Evolutionary conservation across 306 rosid genomes (phyloP).

Genomic region (Morella rubra): DNA sequence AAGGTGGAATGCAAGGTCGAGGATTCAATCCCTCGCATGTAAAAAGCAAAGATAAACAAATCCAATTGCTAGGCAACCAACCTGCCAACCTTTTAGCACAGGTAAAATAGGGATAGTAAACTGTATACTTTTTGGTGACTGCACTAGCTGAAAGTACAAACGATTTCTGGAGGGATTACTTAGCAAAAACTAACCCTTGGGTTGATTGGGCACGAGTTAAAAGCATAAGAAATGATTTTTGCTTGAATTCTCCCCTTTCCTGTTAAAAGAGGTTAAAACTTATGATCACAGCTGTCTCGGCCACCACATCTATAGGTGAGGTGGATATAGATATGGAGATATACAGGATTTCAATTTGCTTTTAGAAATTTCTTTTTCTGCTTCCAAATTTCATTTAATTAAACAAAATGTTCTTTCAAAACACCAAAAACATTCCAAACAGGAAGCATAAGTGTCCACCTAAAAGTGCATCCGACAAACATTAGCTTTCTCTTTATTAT

Average conservation of each 20-base stretch:
- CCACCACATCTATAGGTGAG: not conserved
- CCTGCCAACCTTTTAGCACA: not conserved
- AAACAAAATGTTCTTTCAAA: not conserved
- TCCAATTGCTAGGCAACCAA: constrained; percentile 4
- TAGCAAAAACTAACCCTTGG: not conserved
- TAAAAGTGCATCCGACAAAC: not conserved
- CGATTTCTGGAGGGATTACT: not conserved
- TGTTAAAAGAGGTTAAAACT: not conserved
- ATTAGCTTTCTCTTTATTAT: not conserved
- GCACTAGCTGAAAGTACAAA: not conserved
- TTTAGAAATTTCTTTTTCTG: not conserved
- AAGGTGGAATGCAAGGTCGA: not conserved
- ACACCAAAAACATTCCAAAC: not conserved
- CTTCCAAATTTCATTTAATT: not conserved
- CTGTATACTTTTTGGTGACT: not conserved
- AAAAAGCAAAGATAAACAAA: not conserved
- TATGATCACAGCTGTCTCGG: not conserved
- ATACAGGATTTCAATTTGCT: not conserved
- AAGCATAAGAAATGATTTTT: not conserved
- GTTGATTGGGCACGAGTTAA: not conserved
- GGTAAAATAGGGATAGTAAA: not conserved
- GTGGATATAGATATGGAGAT: not conserved
- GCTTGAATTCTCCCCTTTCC: not conserved
- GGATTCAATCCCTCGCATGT: not conserved
- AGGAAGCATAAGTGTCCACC: not conserved